Evolutionary conservation across 1,139 yeast genomes (phyloP), one percentile per base, ranked within the genome.

Genomic region (Scheffersomyces lignicola): DNA sequence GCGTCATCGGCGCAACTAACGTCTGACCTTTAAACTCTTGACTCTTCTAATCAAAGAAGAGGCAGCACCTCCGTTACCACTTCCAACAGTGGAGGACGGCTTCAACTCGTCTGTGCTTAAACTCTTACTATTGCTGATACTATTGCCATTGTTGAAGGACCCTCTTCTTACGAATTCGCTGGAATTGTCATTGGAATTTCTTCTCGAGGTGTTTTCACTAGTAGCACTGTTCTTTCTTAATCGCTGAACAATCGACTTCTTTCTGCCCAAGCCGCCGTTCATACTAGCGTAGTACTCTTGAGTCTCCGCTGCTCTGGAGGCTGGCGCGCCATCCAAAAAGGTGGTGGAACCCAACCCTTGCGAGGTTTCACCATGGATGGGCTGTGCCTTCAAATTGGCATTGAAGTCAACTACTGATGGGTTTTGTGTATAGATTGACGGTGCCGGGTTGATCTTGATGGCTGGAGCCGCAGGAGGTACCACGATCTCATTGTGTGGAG

Each of bases 251-350:
- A 85, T 56, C 8, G 94, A 83, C 66, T 87, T 87, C 60, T 85
- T 86, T 60, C 90, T 76, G 17, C 76, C 73, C 40, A 83, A 56
- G 2, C 77, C 78, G 17, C 68, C 66, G 29, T 51, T 50, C 32
- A 43, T 47, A 14, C 56, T 33, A 37, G 42, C 54, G 13, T 58
- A 62, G 22, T 65, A 66, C 32, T 52, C 52, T 17, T 38, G 42
- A 4, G 46, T 48, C 16, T 47, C 42, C 6, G 37, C 45, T 15
- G 36, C 67, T 63, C 52, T 58, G 18, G 95, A 82, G 3, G 97
- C 98, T 12, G 97, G 97, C 0, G 97, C 94, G 24, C 98, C 98
- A 58, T 92, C 97, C 45, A 92, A 60, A 56, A 92, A 92, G 0
- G 98, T 92, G 2, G 96, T 76, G 2, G 94, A 78, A 3, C 98